Base-by-base conservation (phyloP, 2,329 filamentous ascomycete species). In the Ramularia endophylla region DNA sequence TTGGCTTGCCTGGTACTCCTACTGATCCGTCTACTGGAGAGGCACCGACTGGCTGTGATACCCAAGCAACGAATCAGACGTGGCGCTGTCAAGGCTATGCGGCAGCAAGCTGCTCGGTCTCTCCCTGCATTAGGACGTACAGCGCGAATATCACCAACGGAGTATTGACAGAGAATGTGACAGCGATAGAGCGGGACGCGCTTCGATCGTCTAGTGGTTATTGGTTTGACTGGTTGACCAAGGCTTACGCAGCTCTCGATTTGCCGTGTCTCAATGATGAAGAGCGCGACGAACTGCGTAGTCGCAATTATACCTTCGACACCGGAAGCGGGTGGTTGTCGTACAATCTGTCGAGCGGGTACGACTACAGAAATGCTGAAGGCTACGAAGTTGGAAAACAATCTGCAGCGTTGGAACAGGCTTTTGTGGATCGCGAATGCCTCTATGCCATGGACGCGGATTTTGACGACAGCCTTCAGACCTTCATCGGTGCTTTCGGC, bases 31-130 rank as follows among this genome's bases (percentile, higher is more conserved):
- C 38, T 3, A 41, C 27, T 7, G 3, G 13, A 19, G 30, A 4
- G 17, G 33, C n/a, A 8, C 25, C 8, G 38, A 41, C 20, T 28
- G 38, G 19, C 33, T 25, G 22, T 11, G 22, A 25, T 25, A 25
- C 6, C 11, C 22, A 25, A 11, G 33, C 31, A 2, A 27, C 36
- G 11, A 43, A 46, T 20, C 30, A 27, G 2, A 47, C 30, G 13
- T 47, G 41, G 45, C 37, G 38, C 3, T 47, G 45, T 27, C 19
- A 18, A 27, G 38, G 45, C 22, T 36, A 39, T 29, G 45, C 41
- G 4, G 45, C 38, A 5, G 35, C 38, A 2, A 39, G 25, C 3
- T 44, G 38, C 19, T 34, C 34, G 7, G 16, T 44, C 9, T 39
- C 34, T 18, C 45, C 41, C 6, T 44, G 45, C 16, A 29, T 47